phyloP scores from a whole-genome alignment of 108 stramenopile genomes.

The Skeletonema costatum region DNA sequence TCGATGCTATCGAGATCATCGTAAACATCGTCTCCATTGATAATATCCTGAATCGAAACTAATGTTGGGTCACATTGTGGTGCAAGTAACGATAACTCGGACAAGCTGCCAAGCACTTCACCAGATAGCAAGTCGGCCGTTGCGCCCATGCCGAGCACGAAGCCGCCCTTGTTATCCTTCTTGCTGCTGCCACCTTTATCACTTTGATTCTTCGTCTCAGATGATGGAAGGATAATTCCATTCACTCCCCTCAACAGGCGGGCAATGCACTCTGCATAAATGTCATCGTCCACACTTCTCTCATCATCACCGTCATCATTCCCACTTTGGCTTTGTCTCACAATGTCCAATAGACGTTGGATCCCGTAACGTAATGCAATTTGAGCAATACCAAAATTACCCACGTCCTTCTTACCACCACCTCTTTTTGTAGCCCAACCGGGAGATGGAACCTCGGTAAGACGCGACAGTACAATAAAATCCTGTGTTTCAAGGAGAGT shows the following conservation, averaged over 20 bases:
- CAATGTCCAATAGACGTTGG: constrained; percentile 5
- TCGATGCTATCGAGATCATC: constrained; percentile 20
- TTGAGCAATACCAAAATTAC: constrained; percentile 13
- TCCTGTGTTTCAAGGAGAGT: constrained; percentile 42
- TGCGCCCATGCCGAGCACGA: constrained; percentile 16
- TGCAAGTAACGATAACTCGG: constrained; percentile 51
- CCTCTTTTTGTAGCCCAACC: constrained; percentile 13
- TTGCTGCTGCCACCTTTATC: not conserved
- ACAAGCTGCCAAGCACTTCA: constrained; percentile 57
- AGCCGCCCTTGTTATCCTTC: constrained; percentile 7
- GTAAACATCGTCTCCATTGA: constrained; percentile 36
- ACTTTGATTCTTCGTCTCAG: not conserved
- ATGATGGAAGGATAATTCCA: constrained; percentile 27
- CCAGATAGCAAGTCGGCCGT: constrained; percentile 52
- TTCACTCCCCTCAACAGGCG: constrained; percentile 36
- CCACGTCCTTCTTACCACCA: constrained; percentile 12
- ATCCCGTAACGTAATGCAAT: constrained; percentile 34
- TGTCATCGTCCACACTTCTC: not conserved
- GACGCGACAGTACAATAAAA: constrained; percentile 20
- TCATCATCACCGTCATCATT: not conserved
- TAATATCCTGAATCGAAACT: constrained; percentile 29
- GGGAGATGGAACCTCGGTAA: constrained; percentile 19
- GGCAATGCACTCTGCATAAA: constrained; percentile 21
- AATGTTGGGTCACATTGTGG: constrained; percentile 43
- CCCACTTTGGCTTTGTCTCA: not conserved